These are phyloP conservation scores for Novymonas esmeraldas DNA, from an alignment of 208 protist species.

Conservation along the genomic window DNA sequence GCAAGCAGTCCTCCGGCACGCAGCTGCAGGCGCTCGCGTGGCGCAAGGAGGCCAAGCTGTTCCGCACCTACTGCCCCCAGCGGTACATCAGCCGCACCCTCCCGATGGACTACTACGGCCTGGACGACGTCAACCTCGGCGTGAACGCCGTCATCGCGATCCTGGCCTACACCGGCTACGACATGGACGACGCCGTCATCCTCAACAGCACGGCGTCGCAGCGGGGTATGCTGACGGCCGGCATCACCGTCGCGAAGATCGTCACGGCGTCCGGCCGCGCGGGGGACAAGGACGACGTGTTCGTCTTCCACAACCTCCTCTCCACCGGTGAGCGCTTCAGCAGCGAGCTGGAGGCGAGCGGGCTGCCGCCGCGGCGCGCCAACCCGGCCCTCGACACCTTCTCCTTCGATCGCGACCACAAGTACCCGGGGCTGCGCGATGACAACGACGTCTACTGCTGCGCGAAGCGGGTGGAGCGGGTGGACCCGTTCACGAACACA, in stretches of 20 bases:
- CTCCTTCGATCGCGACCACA: conserved; percentile 82
- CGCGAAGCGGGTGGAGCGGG: conserved; percentile 71
- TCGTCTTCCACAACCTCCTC: conserved; percentile 88
- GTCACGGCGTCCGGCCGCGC: conserved; percentile 59
- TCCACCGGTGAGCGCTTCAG: conserved; percentile 71
- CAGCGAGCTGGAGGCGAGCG: conserved; percentile 65
- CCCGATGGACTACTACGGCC: conserved; percentile 92
- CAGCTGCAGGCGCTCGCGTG: conserved; percentile 93
- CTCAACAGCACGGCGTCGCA: conserved; percentile 98
- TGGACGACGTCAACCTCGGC: conserved; percentile 98
- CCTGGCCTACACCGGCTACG: conserved; percentile 99
- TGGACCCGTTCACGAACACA: conserved; percentile 78
- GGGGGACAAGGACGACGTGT: conserved; percentile 54
- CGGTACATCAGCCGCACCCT: conserved; percentile 95
- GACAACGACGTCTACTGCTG: conserved; percentile 85
- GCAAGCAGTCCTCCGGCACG: conserved; percentile 99
- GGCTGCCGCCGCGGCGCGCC: conserved; percentile 69
- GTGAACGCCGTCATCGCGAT: conserved; percentile 99
- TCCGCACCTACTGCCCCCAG: conserved; percentile 97
- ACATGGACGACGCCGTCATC: conserved; percentile 99
- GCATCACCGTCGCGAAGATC: conserved; percentile 93
- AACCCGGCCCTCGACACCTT: conserved; percentile 52
- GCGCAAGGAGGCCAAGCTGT: conserved; percentile 99
- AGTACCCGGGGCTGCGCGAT: conserved; percentile 67
- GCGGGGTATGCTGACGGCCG: conserved; percentile 97